Evolutionary conservation across 1,139 yeast species (phyloP).

Genomic region (Debaryomyces singareniensis): DNA sequence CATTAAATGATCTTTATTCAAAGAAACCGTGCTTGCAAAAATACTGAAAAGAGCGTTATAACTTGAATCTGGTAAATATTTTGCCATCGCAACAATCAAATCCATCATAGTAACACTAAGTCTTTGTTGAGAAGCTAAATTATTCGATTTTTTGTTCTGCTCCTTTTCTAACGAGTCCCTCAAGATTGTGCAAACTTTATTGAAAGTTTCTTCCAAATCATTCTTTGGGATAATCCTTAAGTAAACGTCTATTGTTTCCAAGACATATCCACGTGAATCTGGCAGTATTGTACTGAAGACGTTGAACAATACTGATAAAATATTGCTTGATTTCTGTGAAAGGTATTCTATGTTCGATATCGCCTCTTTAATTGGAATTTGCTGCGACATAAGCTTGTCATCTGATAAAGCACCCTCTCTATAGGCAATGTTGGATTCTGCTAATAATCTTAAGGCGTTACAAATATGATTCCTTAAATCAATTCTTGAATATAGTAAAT

Average conservation of each 20-base stretch:
- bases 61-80: constrained; percentile 65
- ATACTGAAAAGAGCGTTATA: constrained; percentile 74
- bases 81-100: constrained; percentile 78
- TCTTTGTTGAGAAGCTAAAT: constrained; percentile 18
- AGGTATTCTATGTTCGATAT: constrained; percentile 54
- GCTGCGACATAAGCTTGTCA: constrained; percentile 54
- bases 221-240: constrained; percentile 61
- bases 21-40: constrained; percentile 60
- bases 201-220: constrained; percentile 71
- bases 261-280: constrained; percentile 74
- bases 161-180: constrained; percentile 72
- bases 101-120: constrained; percentile 87
- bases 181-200: constrained; percentile 76
- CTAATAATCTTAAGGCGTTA: constrained; percentile 70
- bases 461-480: constrained; percentile 75
- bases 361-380: constrained; percentile 55
- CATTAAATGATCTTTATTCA: constrained; percentile 53
- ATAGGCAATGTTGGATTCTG: constrained; percentile 68
- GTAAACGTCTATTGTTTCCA: constrained; percentile 81
- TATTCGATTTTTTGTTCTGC: constrained; percentile 10
- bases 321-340: constrained; percentile 60
- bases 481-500: constrained; percentile 65
- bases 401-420: constrained; percentile 52
- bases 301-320: constrained; percentile 83
- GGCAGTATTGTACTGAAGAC: constrained; percentile 84